These are phyloP conservation scores for Vitis hybrid DNA, from an alignment of 177 flowering plant genomes.

Conservation along the genomic window DNA sequence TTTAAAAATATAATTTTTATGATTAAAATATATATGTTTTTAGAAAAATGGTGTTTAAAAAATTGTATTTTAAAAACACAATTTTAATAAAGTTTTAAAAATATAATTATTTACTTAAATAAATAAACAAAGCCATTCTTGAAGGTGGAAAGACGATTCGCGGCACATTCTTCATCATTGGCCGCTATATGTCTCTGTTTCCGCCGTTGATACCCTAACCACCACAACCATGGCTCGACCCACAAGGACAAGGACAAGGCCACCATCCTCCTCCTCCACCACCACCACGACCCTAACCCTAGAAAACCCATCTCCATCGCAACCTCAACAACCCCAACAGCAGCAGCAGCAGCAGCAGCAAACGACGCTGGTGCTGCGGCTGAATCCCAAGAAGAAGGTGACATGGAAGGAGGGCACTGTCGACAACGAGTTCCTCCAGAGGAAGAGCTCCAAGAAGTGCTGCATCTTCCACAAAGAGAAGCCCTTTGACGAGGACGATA, in stretches of 20 bases:
- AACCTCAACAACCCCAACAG: constrained; percentile 11
- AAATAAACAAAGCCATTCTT: too few relatives aligned
- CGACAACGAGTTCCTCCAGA: constrained; percentile 88
- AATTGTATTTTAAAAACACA: too few relatives aligned
- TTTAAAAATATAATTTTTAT: too few relatives aligned
- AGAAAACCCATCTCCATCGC: constrained; percentile 24
- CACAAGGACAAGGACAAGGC: background rate
- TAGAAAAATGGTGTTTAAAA: too few relatives aligned
- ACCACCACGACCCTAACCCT: constrained; percentile 44
- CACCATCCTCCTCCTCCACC: constrained; percentile 13
- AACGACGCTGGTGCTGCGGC: constrained; percentile 48
- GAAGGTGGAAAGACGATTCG: too few relatives aligned
- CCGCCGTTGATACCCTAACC: too few relatives aligned
- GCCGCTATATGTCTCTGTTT: too few relatives aligned
- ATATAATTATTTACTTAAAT: too few relatives aligned
- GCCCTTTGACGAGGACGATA: constrained; percentile 86
- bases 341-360: constrained; percentile 35
- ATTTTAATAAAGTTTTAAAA: too few relatives aligned
- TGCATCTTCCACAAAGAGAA: constrained; percentile 93
- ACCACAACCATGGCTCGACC: constrained; percentile 6
- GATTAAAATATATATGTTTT: too few relatives aligned
- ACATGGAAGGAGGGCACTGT: constrained; percentile 95
- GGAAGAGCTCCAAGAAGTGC: constrained; percentile 93
- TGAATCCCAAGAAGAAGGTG: constrained; percentile 45
- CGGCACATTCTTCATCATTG: too few relatives aligned